A percentile compares a stretch with the other conserved stretches of the same genome.
phyloP scores from a whole-genome alignment of 2,329 filamentous ascomycete species.

The Botrytis aclada region DNA sequence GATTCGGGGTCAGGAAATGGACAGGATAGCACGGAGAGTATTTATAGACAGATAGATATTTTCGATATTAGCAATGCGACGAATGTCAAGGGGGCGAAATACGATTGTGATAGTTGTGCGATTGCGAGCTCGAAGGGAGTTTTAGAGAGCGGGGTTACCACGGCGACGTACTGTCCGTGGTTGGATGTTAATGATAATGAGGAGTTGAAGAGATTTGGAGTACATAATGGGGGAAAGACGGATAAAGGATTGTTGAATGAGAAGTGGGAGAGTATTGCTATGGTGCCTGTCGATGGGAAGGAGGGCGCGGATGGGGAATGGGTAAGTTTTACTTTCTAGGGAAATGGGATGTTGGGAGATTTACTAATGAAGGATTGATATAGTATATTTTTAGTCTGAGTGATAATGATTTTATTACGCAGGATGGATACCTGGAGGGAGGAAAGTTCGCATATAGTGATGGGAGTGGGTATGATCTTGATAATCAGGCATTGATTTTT shows the following conservation, averaged over 20 bases:
- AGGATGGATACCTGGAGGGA: slow-evolving; percentile 57
- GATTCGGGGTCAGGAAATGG: slow-evolving; percentile 61
- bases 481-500: slow-evolving; percentile 60
- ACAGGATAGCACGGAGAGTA: slow-evolving; percentile 48
- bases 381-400: slow-evolving; percentile 61
- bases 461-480: slow-evolving; percentile 51
- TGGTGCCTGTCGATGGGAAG: slow-evolving; percentile 55
- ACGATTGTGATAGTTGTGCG: slow-evolving; percentile 41
- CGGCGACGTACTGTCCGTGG: slow-evolving; percentile 63
- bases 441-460: slow-evolving; percentile 54
- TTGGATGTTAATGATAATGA: slow-evolving; percentile 65
- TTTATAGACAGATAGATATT: slow-evolving; percentile 68
- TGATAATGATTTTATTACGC: slow-evolving; percentile 75
- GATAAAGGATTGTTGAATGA: slow-evolving; percentile 63
- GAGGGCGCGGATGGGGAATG: slow-evolving; percentile 54
- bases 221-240: slow-evolving; percentile 65
- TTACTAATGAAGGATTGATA: neutral
- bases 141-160: slow-evolving; percentile 52
- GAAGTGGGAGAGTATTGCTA: slow-evolving; percentile 70
- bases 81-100: slow-evolving; percentile 51
- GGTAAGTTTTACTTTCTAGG: slow-evolving; percentile 7
- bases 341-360: no score
- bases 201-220: slow-evolving; percentile 61
- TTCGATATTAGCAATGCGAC: slow-evolving; percentile 62
- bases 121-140: slow-evolving; percentile 46